Conservation (phyloP, 225 moss, liverwort and hornwort genomes). For the Pleurozium schreberi region DNA sequence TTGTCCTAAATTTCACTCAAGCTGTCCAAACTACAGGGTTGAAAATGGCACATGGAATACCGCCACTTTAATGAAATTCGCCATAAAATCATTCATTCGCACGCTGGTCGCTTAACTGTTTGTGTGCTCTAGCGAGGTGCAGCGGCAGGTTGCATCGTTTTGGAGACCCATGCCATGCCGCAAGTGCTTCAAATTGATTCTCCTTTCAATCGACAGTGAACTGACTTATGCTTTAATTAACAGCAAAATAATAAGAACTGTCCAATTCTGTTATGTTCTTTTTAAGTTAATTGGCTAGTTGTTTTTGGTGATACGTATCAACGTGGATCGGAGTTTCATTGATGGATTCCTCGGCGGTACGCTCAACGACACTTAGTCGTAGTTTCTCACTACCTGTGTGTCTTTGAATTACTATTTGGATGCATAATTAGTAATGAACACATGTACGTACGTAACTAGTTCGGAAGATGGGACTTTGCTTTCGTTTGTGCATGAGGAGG, state of each 20-base stretch:
- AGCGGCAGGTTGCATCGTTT: not conserved
- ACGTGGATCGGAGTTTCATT: not conserved
- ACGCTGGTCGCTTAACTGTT: not conserved
- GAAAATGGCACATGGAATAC: too few species aligned
- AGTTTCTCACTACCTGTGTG: not conserved
- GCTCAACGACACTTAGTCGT: not conserved
- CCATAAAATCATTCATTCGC: not conserved
- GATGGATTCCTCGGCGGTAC: not conserved
- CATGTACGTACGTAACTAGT: not conserved
- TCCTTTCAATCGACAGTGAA: not conserved
- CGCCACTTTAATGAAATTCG: too few species aligned
- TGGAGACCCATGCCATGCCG: not conserved
- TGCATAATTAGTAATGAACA: not conserved
- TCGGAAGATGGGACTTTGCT: not conserved
- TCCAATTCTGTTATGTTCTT: not conserved
- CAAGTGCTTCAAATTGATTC: not conserved
- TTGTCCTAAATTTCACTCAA: too few species aligned
- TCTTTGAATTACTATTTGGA: too few species aligned
- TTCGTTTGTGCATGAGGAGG: not conserved
- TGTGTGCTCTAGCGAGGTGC: not conserved
- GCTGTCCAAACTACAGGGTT: too few species aligned
- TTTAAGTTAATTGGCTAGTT: not conserved
- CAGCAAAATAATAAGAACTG: too few species aligned
- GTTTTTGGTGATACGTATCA: not conserved
- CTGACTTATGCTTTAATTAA: not conserved